These are phyloP conservation scores for Spergularia azorica DNA, from an alignment of 179 eudicot species.

Conservation along the genomic window DNA sequence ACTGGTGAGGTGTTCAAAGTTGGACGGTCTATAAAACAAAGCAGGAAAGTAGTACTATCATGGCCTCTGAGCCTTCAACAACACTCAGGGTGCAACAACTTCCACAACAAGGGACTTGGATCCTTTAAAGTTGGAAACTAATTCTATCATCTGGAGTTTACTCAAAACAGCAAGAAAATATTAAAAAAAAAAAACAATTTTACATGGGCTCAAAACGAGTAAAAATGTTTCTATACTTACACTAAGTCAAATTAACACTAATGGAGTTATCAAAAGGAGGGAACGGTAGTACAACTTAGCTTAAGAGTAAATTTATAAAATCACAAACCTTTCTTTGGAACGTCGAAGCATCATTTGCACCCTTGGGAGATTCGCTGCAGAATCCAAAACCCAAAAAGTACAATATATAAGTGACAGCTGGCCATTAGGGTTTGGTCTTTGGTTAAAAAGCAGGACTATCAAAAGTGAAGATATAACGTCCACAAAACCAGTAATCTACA, in stretches of 20 bases:
- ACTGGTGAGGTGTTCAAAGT: too few species aligned
- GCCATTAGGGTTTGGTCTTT: not conserved
- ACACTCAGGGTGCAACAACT: too few species aligned
- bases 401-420: constrained; percentile 1
- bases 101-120: too few species aligned
- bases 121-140: too few species aligned
- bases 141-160: too few species aligned
- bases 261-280: too few species aligned
- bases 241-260: not conserved
- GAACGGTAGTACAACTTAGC: not conserved
- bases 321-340: constrained; percentile 77
- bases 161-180: too few species aligned
- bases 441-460: not conserved
- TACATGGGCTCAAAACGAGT: not conserved
- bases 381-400: not conserved
- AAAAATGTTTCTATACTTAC: not conserved
- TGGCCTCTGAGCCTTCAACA: too few species aligned
- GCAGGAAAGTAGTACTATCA: too few species aligned
- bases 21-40: too few species aligned
- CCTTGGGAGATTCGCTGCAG: constrained; percentile 88
- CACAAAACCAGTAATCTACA: not conserved
- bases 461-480: not conserved
- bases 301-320: not conserved
- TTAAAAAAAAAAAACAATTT: not conserved
- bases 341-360: constrained; percentile 79